A percentile compares a stretch with the other conserved stretches of the same genome.
These are phyloP conservation scores for Beta macrorhiza DNA, from an alignment of 179 eudicot species.

Conservation along the genomic window DNA sequence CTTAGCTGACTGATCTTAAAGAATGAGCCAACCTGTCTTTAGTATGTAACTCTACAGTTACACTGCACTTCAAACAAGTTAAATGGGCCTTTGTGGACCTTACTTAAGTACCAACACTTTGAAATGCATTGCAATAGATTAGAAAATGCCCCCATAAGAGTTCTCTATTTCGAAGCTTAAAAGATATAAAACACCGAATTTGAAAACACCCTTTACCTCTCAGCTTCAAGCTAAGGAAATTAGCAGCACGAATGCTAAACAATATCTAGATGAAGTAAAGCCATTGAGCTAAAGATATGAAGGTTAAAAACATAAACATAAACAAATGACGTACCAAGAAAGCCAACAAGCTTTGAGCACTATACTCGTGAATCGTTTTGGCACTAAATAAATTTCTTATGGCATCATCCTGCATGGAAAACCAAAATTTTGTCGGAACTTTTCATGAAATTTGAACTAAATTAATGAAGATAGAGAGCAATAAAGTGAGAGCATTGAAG, in stretches of 20 bases:
- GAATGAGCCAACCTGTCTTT: too few relatives aligned
- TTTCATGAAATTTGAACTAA: conserved; percentile 1
- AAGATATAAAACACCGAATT: not conserved
- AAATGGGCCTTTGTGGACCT: not conserved
- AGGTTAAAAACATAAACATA: not conserved
- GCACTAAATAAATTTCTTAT: conserved; percentile 97
- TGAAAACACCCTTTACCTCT: not conserved
- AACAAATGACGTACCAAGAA: conserved; percentile 62
- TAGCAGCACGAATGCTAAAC: not conserved
- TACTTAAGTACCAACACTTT: not conserved
- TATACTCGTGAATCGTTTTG: conserved; percentile 89
- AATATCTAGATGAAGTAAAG: not conserved
- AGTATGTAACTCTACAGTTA: too few relatives aligned
- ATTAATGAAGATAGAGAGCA: conserved; percentile 13
- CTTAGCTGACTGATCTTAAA: too few relatives aligned
- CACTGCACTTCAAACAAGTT: not conserved
- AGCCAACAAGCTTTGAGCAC: conserved; percentile 88
- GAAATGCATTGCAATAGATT: not conserved
- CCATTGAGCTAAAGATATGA: not conserved
- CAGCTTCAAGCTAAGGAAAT: not conserved
- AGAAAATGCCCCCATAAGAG: not conserved
- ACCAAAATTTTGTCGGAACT: not conserved
- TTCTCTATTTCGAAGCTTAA: not conserved
- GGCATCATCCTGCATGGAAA: conserved; percentile 84
- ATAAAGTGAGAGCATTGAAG: not conserved